Evolutionary conservation across 2,329 filamentous ascomycete genomes (phyloP).

Genomic region (Aspergillus awamori): DNA sequence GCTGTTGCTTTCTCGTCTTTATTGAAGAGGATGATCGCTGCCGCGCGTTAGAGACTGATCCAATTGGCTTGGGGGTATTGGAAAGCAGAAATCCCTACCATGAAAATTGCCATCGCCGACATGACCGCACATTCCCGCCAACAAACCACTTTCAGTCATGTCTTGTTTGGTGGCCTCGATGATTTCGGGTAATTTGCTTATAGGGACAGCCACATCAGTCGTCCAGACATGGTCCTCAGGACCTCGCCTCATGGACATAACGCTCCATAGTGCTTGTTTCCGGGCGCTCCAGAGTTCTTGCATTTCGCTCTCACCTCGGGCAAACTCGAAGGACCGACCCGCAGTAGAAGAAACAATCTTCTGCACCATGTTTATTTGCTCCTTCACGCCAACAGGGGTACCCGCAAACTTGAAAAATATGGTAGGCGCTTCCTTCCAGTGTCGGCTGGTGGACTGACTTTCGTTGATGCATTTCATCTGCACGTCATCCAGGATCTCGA

Average conservation of each 20-base stretch:
- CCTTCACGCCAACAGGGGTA: slow-evolving; percentile 63
- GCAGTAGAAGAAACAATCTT: slow-evolving; percentile 59
- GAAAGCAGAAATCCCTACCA: slow-evolving; percentile 44
- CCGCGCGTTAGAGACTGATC: neutral
- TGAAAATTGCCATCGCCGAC: slow-evolving; percentile 78
- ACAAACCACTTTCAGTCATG: slow-evolving; percentile 63
- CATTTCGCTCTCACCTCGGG: slow-evolving; percentile 65
- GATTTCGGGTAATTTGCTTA: slow-evolving; percentile 70
- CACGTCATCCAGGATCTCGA: slow-evolving; percentile 89
- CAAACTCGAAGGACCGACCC: slow-evolving; percentile 68
- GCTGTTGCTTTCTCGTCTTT: slow-evolving; percentile 59
- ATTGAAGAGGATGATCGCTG: slow-evolving; percentile 65
- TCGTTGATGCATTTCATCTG: slow-evolving; percentile 76
- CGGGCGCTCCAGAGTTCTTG: slow-evolving; percentile 73
- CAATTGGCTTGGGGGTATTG: neutral
- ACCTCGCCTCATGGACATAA: slow-evolving; percentile 65
- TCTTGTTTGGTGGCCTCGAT: slow-evolving; percentile 71
- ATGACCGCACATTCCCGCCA: slow-evolving; percentile 70
- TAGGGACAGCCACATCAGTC: slow-evolving; percentile 78
- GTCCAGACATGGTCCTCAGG: slow-evolving; percentile 71
- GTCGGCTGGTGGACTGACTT: slow-evolving; percentile 48
- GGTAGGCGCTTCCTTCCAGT: slow-evolving; percentile 71
- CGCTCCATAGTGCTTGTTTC: slow-evolving; percentile 74
- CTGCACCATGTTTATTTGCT: slow-evolving; percentile 64
- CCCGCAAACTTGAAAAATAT: slow-evolving; percentile 77